Conservation (phyloP, 2,329 filamentous ascomycete genomes). For the Epichloe sibirici region DNA sequence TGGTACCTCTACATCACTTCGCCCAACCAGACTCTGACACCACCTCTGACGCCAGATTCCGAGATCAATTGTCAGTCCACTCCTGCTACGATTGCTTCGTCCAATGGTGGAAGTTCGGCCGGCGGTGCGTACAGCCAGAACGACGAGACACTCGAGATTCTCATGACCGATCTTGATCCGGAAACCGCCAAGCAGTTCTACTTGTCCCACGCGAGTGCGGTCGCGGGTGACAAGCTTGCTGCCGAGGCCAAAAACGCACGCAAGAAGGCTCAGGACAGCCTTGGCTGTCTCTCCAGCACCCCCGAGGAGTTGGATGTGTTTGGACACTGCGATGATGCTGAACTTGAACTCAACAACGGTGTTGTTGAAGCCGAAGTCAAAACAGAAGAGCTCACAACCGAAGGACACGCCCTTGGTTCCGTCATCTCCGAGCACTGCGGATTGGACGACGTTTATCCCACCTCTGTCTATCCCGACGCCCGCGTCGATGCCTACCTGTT, state of each 20-base stretch:
- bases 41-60: conserved; percentile 63
- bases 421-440: conserved; percentile 86
- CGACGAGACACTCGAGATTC: conserved; percentile 66
- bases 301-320: conserved; percentile 69
- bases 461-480: conserved; percentile 77
- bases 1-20: conserved; percentile 98
- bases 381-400: conserved; percentile 69
- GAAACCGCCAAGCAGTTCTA: conserved; percentile 62
- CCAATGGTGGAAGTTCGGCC: conserved; percentile 29
- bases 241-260: conserved; percentile 53
- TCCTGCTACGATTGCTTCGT: conserved; percentile 39
- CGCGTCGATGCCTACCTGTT: conserved; percentile 94
- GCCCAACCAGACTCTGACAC: conserved; percentile 66
- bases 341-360: conserved; percentile 33
- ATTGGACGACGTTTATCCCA: conserved; percentile 78
- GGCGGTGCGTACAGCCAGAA: conserved; percentile 32
- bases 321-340: conserved; percentile 46
- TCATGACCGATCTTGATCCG: conserved; percentile 60
- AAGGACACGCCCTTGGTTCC: conserved; percentile 86
- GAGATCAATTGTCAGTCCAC: conserved; percentile 25
- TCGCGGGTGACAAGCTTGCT: conserved; percentile 71
- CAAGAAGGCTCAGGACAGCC: conserved; percentile 43
- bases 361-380: conserved; percentile 32
- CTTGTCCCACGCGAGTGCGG: conserved; percentile 64
- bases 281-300: conserved; percentile 43